Percentiles rank a stretch among this genome's conserved stretches.
Conservation (phyloP, 805 yeast genomes). For the Metschnikowia sp. region DNA sequence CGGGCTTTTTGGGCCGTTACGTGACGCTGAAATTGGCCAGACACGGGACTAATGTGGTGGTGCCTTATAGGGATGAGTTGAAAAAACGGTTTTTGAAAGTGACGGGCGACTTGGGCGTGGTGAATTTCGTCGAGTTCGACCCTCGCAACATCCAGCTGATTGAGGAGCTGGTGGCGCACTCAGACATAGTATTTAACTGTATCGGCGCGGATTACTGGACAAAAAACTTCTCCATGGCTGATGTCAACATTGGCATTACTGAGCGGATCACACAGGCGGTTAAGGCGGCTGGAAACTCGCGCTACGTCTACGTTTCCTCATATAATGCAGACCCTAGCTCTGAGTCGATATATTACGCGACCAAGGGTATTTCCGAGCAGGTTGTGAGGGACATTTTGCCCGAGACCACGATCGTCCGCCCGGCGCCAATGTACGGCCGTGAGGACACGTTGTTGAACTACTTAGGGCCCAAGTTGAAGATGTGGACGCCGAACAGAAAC, state of each 20-base stretch:
- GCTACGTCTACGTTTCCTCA: constrained; percentile 75
- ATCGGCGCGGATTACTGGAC: constrained; percentile 74
- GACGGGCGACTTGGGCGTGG: constrained; percentile 84
- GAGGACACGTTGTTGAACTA: constrained; percentile 67
- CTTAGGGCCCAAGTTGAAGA: constrained; percentile 51
- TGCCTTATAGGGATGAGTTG: constrained; percentile 80
- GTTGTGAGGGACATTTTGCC: constrained; percentile 66
- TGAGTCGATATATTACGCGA: constrained; percentile 66
- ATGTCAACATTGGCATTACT: constrained; percentile 76
- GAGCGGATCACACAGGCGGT: constrained; percentile 73
- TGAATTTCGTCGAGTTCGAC: constrained; percentile 79
- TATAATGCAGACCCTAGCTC: constrained; percentile 71
- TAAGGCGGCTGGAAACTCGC: constrained; percentile 65
- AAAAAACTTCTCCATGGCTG: constrained; percentile 79
- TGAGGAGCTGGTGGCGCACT: constrained; percentile 71
- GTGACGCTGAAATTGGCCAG: constrained; percentile 70
- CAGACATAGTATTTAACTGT: constrained; percentile 79
- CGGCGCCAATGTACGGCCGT: constrained; percentile 74
- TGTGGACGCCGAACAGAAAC: constrained; percentile 65
- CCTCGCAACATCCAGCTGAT: constrained; percentile 72
- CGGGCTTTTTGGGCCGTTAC: constrained; percentile 76
- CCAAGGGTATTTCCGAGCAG: constrained; percentile 77
- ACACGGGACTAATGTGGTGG: constrained; percentile 74
- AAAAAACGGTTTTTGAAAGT: constrained; percentile 73
- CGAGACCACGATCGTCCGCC: constrained; percentile 80